These are phyloP conservation scores for Sugiyamaella castrensis DNA, from an alignment of 1,139 yeast species.

Conservation along the genomic window DNA sequence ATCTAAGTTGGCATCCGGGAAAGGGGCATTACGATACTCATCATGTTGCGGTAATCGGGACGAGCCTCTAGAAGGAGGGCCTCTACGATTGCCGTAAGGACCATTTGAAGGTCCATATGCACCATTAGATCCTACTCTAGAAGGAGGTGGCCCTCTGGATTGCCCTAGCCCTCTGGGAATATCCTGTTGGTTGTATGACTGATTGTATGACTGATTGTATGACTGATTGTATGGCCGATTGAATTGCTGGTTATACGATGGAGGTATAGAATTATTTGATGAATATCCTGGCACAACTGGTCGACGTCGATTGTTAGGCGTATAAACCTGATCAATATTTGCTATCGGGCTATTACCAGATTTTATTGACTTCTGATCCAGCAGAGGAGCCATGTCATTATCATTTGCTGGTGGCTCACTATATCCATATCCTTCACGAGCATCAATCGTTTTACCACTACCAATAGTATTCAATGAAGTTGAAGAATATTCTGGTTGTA, in stretches of 20 bases:
- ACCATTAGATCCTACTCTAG: no score
- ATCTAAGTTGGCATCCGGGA: conserved; percentile 7
- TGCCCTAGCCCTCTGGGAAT: no score
- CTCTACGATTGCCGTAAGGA: no score
- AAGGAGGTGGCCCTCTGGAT: no score
- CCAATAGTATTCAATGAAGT: conserved; percentile 2
- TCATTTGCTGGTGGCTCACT: background rate
- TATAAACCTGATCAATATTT: no score
- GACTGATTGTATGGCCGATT: no score
- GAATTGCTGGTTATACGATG: background rate
- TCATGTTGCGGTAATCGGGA: background rate
- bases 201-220: background rate
- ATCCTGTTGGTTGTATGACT: no score
- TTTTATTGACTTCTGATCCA: background rate
- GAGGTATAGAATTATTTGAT: background rate
- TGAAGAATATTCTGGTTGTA: background rate
- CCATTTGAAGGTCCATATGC: no score
- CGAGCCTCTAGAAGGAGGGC: no score
- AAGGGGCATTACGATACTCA: conserved; percentile 7
- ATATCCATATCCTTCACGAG: conserved; percentile 1
- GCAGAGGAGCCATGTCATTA: conserved; percentile 6
- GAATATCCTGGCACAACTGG: background rate
- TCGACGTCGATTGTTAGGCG: no score
- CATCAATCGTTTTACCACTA: background rate
- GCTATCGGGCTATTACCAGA: background rate